These are phyloP conservation scores for Lichenothelia convexa DNA, from an alignment of 495 filamentous ascomycete genomes.

Conservation along the genomic window DNA sequence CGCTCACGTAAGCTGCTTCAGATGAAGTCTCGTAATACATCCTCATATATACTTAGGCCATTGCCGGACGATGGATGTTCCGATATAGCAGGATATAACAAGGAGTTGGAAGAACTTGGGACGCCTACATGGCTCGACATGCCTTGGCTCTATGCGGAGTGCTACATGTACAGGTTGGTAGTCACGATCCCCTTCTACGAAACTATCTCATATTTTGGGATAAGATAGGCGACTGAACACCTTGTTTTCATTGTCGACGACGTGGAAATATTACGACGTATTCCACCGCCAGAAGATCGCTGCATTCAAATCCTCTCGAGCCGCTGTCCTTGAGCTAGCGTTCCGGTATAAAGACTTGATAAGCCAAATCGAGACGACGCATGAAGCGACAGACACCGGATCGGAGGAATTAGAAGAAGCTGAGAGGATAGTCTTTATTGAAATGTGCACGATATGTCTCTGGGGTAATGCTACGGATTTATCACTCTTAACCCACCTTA, in stretches of 20 bases:
- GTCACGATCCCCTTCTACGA: background rate
- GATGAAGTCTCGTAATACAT: no score
- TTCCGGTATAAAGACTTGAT: constrained; percentile 50
- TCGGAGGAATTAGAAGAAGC: constrained; percentile 39
- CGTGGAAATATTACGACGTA: constrained; percentile 87
- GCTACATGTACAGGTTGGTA: constrained; percentile 74
- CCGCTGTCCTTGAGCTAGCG: constrained; percentile 80
- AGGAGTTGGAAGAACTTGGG: constrained; percentile 63
- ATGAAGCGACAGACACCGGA: constrained; percentile 21
- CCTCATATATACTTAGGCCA: constrained; percentile 34
- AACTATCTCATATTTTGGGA: background rate
- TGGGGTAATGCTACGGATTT: constrained; percentile 98
- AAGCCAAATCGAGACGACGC: constrained; percentile 29
- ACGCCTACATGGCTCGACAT: constrained; percentile 63
- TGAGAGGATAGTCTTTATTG: constrained; percentile 61
- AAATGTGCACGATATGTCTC: constrained; percentile 93
- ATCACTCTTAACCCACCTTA: constrained; percentile 71
- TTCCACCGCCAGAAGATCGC: constrained; percentile 82
- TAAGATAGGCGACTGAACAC: constrained; percentile 51
- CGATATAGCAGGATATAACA: constrained; percentile 71
- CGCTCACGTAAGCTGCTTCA: constrained; percentile 59
- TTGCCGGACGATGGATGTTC: constrained; percentile 54
- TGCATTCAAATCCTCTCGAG: constrained; percentile 83
- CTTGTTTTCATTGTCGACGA: constrained; percentile 53
- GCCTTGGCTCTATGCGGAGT: constrained; percentile 81